Conservation (phyloP, 192 early-diverging fungal species). For the Coemansia asiatica region DNA sequence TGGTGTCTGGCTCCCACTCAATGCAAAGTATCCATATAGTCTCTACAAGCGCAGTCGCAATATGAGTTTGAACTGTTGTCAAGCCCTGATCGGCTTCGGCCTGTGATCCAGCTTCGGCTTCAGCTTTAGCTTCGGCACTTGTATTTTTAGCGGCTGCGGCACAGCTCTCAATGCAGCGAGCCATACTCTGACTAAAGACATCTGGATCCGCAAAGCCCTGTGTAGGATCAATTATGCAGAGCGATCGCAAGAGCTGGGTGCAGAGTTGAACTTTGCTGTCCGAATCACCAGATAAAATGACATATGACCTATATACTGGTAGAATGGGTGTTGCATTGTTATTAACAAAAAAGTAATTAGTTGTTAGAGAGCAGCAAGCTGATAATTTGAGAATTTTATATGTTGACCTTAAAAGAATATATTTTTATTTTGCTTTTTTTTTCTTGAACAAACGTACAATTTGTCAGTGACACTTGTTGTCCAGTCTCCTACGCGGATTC, state of each 20-base stretch:
- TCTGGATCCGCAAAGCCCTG: background rate
- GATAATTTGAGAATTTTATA: no score
- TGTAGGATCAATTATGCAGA: conserved; percentile 11
- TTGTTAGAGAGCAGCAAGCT: no score
- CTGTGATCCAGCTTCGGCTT: background rate
- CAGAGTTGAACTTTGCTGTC: conserved; percentile 24
- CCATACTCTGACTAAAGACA: background rate
- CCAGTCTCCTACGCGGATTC: conserved; percentile 41
- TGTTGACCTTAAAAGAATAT: no score
- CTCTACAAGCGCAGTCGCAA: conserved; percentile 34
- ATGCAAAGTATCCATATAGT: conserved; percentile 40
- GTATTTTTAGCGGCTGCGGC: conserved; percentile 29
- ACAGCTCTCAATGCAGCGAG: background rate
- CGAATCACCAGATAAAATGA: conserved; percentile 19
- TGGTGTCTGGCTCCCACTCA: conserved; percentile 46
- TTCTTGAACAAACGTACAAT: conserved; percentile 38
- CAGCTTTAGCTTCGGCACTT: conserved; percentile 2
- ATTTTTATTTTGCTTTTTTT: no score
- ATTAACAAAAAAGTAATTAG: background rate
- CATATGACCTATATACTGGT: conserved; percentile 29
- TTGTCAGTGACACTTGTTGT: conserved; percentile 35
- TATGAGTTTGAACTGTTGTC: conserved; percentile 12
- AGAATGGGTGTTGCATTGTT: background rate
- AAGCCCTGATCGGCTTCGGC: no score
- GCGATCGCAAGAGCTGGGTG: conserved; percentile 32